A percentile compares a stretch with the other conserved stretches of the same genome.
Evolutionary conservation across 1,284 basidiomycete species (phyloP).

Genomic region (Rhodotorula sp.): DNA sequence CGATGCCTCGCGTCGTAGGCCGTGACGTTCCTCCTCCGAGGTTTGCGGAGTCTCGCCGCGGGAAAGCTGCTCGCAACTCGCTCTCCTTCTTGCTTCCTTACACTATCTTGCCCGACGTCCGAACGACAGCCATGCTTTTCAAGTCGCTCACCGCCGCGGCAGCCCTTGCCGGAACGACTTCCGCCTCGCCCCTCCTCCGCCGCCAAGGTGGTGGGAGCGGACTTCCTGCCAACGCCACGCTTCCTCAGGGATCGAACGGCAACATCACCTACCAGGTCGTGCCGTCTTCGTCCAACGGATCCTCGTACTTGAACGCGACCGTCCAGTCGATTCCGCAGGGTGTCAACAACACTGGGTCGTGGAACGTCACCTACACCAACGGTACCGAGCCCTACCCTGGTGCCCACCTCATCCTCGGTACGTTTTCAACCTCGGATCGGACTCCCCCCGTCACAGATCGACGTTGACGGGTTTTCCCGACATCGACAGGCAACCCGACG

Average conservation of each 20-base stretch:
- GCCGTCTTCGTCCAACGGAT: neutral
- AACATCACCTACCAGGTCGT: conserved; percentile 1
- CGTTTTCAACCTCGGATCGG: neutral
- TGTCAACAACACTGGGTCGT: conserved; percentile 3
- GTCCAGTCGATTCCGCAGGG: conserved; percentile 14
- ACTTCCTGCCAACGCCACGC: conserved; percentile 10
- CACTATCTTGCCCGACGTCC: too few relatives aligned
- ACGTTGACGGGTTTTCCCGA: neutral
- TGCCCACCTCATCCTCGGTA: conserved; percentile 7
- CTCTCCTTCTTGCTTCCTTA: neutral
- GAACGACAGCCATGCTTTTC: conserved; percentile 2
- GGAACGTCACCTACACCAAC: conserved; percentile 11
- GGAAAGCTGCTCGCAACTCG: neutral
- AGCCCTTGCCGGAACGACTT: conserved; percentile 8
- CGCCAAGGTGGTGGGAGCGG: conserved; percentile 27
- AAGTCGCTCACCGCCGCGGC: conserved; percentile 13
- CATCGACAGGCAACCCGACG: conserved; percentile 5
- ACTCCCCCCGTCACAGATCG: too few relatives aligned
- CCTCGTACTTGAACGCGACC: conserved; percentile 16
- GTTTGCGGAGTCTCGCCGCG: too few relatives aligned
- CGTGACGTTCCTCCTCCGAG: too few relatives aligned
- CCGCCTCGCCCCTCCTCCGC: conserved; percentile 20
- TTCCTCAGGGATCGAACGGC: neutral
- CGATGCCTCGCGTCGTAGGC: too few relatives aligned
- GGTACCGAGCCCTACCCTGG: conserved; percentile 14